Conservation (phyloP, 306 rosid species). For the Lathyrus tuberosus region DNA sequence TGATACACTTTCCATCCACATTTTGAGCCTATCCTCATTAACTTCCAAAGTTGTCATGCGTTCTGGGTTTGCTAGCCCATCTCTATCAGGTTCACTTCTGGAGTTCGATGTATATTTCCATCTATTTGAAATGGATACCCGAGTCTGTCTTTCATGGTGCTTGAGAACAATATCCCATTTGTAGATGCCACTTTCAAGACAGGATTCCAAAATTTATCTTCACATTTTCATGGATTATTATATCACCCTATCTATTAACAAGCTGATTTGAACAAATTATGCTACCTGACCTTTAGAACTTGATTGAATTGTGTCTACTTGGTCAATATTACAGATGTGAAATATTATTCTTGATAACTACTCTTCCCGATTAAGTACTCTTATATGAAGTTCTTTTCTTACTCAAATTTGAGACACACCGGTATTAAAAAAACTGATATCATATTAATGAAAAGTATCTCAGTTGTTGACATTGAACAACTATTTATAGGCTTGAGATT, state of each 20-base stretch:
- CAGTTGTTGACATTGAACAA: too few species aligned
- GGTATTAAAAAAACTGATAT: too few species aligned
- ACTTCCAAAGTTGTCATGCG: too few species aligned
- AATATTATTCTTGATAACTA: background rate
- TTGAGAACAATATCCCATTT: background rate
- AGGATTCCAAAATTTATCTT: background rate
- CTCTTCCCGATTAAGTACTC: background rate
- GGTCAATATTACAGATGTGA: background rate
- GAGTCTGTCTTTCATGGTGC: background rate
- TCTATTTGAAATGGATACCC: too few species aligned
- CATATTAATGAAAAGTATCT: too few species aligned
- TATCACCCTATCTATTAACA: background rate
- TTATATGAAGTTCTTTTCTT: background rate
- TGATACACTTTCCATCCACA: too few species aligned
- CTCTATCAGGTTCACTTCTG: too few species aligned
- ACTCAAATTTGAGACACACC: too few species aligned
- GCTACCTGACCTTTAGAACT: slow-evolving; percentile 1
- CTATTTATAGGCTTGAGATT: too few species aligned
- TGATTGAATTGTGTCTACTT: background rate
- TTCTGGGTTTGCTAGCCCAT: too few species aligned
- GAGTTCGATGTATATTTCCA: too few species aligned
- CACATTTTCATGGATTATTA: background rate
- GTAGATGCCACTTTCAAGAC: background rate
- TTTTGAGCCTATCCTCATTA: too few species aligned
- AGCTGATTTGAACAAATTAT: background rate